A percentile compares a stretch with the other conserved stretches of the same genome.
Evolutionary conservation across 768 basidiomycete species (phyloP).

Genomic region (Auricularia auricula-judae): DNA sequence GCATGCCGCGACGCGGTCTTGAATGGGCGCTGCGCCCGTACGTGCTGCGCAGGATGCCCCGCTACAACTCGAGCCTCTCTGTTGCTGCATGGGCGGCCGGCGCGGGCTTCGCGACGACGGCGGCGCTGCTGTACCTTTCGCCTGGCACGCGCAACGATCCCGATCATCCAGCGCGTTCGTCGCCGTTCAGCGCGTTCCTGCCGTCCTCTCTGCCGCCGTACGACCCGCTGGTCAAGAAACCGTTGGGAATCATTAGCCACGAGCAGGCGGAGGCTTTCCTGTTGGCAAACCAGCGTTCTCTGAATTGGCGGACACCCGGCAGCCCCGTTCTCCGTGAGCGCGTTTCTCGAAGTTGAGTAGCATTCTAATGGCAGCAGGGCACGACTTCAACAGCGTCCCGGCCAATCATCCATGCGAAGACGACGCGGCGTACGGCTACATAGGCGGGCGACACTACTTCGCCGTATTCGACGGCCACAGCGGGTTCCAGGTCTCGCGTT

Average conservation of each 20-base stretch:
- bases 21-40: neutral
- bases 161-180: neutral
- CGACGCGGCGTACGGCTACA: neutral
- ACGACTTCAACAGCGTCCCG: neutral
- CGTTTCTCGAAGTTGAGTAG: neutral
- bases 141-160: neutral
- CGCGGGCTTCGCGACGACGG: neutral
- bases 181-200: neutral
- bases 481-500: slow-evolving; percentile 71
- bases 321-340: neutral
- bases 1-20: neutral
- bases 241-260: neutral
- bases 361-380: neutral
- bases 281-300: neutral
- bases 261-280: neutral
- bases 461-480: slow-evolving; percentile 87
- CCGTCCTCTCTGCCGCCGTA: neutral
- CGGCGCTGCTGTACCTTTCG: neutral
- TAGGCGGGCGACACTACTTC: slow-evolving; percentile 26
- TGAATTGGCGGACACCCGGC: neutral
- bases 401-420: neutral
- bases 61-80: neutral
- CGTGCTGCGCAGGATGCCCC: neutral
- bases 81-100: neutral
- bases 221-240: neutral